Evolutionary conservation across 164 flowering plant genomes (phyloP), one percentile per base, ranked within the genome.

Genomic region (Houttuynia cordata): DNA sequence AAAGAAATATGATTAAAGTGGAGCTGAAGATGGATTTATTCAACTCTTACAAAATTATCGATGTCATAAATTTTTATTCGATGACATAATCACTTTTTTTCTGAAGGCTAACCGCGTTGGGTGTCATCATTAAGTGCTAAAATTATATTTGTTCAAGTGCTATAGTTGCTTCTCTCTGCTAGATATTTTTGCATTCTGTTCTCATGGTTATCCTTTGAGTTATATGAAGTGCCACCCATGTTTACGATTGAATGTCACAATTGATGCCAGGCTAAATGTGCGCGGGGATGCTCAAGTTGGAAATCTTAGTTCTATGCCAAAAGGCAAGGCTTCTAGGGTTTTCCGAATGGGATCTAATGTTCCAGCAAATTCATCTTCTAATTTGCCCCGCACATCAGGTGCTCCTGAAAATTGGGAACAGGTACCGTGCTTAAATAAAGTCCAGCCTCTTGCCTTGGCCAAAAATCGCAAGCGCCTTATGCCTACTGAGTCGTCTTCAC

Each of bases 271-370:
- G 80, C 65, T 71, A 51, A 78, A 61, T 62, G 64, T 60, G 59
- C 79, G 80, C 17, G 96, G 80, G 47, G 91, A 76, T 56, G 67
- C 52, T 71, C 75, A 76, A 58, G 40, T 60, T 10, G 68, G 74
- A 18, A 70, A 66, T 71, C 68, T 81, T 73, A 67, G 68, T 74
- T 59, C 80, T 25, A 62, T 78, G 57, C 63, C 75, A 34, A 91
- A 83, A 75, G 88, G 83, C 59, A 91, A 85, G 78, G 88, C 82
- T 60, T 79, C 91, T 53, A 78, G 97, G 68, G 80, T 83, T 13
- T 79, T 87, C 18, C 70, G 92, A 65, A 78, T 73, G 65, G 83
- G 86, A 40, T 71, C 84, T 61, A 64, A 66, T 39, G 63, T 61
- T 19, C 71, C 73, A 17, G 71, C 74, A 39, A 80, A 70, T 61